phyloP scores from a whole-genome alignment of 441 rosid genomes.

The Geranium incanum region DNA sequence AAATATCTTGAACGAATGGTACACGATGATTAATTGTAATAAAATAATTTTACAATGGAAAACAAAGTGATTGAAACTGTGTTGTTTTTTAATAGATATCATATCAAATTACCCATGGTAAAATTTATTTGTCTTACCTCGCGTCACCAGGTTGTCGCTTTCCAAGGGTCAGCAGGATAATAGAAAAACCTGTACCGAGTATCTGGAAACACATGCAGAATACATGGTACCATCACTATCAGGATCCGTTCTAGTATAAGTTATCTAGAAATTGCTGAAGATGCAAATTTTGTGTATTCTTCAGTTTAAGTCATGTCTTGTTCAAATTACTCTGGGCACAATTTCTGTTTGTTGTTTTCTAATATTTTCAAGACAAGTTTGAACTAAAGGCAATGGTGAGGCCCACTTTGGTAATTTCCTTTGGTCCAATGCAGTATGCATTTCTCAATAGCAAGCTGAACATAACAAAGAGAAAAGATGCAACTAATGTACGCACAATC shows the following conservation, averaged over 20 bases:
- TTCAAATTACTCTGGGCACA: background rate
- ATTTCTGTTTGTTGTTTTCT: background rate
- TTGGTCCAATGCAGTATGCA: background rate
- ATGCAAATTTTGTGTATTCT: background rate
- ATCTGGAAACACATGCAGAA: conserved; percentile 37
- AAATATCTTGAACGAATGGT: background rate
- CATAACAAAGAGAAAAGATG: background rate
- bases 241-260: conserved; percentile 5
- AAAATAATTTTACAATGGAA: background rate
- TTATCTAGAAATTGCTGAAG: background rate
- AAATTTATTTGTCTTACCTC: conserved; percentile 37
- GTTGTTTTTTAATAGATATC: background rate
- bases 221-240: conserved; percentile 5
- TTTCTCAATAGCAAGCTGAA: background rate
- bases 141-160: conserved; percentile 71
- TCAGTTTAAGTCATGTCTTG: background rate
- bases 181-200: conserved; percentile 70
- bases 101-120: background rate
- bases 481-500: background rate
- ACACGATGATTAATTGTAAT: background rate
- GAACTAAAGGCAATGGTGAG: background rate
- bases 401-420: background rate
- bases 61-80: background rate
- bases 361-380: background rate
- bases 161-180: conserved; percentile 77